Base-by-base conservation (phyloP, 2,329 filamentous ascomycete genomes). In the Aspergillus neoniger region DNA sequence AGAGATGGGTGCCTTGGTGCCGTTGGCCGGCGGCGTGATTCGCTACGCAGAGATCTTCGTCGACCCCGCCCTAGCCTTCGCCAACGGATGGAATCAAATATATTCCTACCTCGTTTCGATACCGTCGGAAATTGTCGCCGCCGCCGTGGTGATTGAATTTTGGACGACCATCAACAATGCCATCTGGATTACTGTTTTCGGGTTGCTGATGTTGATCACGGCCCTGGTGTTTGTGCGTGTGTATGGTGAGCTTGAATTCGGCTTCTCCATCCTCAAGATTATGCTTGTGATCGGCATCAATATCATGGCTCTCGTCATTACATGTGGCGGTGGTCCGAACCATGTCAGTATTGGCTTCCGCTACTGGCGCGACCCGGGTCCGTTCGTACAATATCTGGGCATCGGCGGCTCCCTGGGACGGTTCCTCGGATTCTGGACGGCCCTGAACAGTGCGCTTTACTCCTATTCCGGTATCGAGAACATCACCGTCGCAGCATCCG, bases 231-330 rank as follows among this genome's bases (percentile, higher is more conserved):
- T 76, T 38, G 72, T 79, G 17, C 68, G 76, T 1, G 64, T 79
- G 1, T 79, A 79, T 56, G 77, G 77, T 7, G 85, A 88, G 72
- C 78, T 87, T 47, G 82, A 84, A 68, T 85, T 83, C 61, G 73
- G 75, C 4, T 83, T 84, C 63, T 81, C 82, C 1, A 69, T 81
- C 7, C 75, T 86, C 64, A 86, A 88, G 69, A 83, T 89, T 60
- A 74, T 85, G 32, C 77, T 89, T 36, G 82, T 90, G 44, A 72
- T 89, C 61, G 84, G 85, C 56, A 78, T 90, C 61, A 85, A 87
- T 66, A 80, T 88, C 56, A 83, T 88, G 65, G 84, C 85, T 14
- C 71, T 71, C 17, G 68, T 79, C 1, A 71, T 74, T 6, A 75
- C 77, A 23, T 79, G 78, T 52, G 77, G 80, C 49, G 82, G 82